Evolutionary conservation across 306 rosid genomes (phyloP), one percentile per base, ranked within the genome.

Genomic region (Hippophae rhamnoides): DNA sequence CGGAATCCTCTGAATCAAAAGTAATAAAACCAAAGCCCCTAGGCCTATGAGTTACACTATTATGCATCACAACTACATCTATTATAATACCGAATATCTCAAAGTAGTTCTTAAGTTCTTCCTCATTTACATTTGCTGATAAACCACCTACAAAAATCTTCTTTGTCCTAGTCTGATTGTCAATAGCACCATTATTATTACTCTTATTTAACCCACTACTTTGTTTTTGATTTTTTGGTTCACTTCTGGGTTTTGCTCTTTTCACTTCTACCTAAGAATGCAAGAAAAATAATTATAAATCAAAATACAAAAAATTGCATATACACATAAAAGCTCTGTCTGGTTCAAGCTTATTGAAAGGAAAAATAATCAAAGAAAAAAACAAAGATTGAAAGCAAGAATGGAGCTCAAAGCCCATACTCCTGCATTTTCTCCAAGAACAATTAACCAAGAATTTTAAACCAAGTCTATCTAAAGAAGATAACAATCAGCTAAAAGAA

Each of bases 11-110:
- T 0, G 79, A 83, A 57, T 76, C 97, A 43, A 81, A 89, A 42
- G 97, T 89, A 43, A 89, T 74, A 44, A 89, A 89, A 53, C 97
- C 97, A 70, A 89, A 89, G 0, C 97, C 97, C 66, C 97, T 76
- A 9, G 97, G 95, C 42, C 95, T 74, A 41, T 69, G 81, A 55
- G 95, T 89, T 45, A 68, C 25, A 58, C 80, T 80, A 71, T 86
- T 95, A 68, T 79, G 86, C 92, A 89, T 89, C 67, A 89, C 89
- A 59, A 89, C 97, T 41, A 86, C 92, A 56, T 89, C 97, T 0
- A 86, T 79, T 71, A 89, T 69, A 11, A 69, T 67, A 69, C 97
- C 97, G 65, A 81, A 89, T 65, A 69, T 70, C 68, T 86, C 92
- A 62, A 89, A 89, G 66, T 89, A 89, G 14, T 44, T 69, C 77